Conservation (phyloP, 2,329 filamentous ascomycete genomes). For the Xylariomycetidae sp. region DNA sequence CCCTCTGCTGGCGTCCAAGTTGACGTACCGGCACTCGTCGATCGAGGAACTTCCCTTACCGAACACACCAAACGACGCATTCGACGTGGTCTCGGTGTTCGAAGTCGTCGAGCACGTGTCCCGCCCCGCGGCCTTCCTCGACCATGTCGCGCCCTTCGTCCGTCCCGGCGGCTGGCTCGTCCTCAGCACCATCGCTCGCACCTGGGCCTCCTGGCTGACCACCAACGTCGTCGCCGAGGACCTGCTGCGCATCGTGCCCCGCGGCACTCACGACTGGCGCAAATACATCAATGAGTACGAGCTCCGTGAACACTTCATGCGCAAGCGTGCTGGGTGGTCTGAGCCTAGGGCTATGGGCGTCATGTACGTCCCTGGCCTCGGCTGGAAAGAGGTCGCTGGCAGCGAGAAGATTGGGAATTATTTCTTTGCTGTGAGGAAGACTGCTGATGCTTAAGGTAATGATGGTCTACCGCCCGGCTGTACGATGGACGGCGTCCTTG, state of each 20-base stretch:
- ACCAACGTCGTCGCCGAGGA: constrained; percentile 92
- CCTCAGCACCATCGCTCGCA: constrained; percentile 86
- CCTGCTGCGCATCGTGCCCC: constrained; percentile 77
- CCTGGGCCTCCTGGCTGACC: constrained; percentile 81
- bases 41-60: constrained; percentile 60
- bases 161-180: constrained; percentile 90
- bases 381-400: constrained; percentile 77
- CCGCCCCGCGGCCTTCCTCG: constrained; percentile 66
- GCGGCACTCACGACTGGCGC: constrained; percentile 90
- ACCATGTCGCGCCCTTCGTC: constrained; percentile 66
- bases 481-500: too few relatives aligned
- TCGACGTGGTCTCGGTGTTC: constrained; percentile 81
- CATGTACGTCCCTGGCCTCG: constrained; percentile 81
- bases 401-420: constrained; percentile 91
- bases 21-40: constrained; percentile 69
- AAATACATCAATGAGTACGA: constrained; percentile 92
- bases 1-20: constrained; percentile 55
- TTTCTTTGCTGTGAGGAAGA: constrained; percentile 69
- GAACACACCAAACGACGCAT: constrained; percentile 37
- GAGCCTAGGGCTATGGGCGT: constrained; percentile 65
- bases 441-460: too few relatives aligned
- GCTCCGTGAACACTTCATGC: constrained; percentile 51
- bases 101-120: constrained; percentile 94
- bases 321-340: constrained; percentile 50
- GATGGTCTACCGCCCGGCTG: too few relatives aligned